Conservation (phyloP, 2,329 filamentous ascomycete genomes). For the Stemphylium lycopersici region DNA sequence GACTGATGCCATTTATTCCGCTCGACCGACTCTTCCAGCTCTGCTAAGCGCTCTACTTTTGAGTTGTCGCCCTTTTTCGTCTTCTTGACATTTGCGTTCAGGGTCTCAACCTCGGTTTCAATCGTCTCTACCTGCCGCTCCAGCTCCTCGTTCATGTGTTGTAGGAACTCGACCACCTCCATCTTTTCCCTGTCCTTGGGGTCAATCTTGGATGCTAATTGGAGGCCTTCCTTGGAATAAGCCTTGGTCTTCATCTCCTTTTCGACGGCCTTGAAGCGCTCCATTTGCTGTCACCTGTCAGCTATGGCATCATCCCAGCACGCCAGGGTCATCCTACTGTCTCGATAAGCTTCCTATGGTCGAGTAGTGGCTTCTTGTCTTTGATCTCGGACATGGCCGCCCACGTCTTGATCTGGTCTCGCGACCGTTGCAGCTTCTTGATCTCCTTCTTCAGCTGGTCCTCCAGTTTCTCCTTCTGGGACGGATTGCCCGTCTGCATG, state of each 20-base stretch:
- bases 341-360: constrained; percentile 95
- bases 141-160: constrained; percentile 86
- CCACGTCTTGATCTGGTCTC: constrained; percentile 99
- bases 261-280: constrained; percentile 99
- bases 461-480: constrained; percentile 97
- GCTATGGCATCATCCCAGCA: constrained; percentile 23
- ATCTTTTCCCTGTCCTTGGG: constrained; percentile 97
- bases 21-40: constrained; percentile 84
- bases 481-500: constrained; percentile 85
- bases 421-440: constrained; percentile 97
- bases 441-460: constrained; percentile 99
- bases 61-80: constrained; percentile 80
- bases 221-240: constrained; percentile 96
- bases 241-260: constrained; percentile 99
- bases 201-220: constrained; percentile 88
- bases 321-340: constrained; percentile 66
- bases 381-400: constrained; percentile 98
- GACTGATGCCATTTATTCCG: constrained; percentile 96
- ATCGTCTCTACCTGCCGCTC: constrained; percentile 91
- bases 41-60: constrained; percentile 86
- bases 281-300: constrained; percentile 80
- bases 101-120: constrained; percentile 85
- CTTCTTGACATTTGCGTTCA: constrained; percentile 92
- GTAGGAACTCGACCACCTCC: constrained; percentile 85
- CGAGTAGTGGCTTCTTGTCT: constrained; percentile 93